phyloP scores from a whole-genome alignment of 495 filamentous ascomycete species.

The Acidomyces sp. region DNA sequence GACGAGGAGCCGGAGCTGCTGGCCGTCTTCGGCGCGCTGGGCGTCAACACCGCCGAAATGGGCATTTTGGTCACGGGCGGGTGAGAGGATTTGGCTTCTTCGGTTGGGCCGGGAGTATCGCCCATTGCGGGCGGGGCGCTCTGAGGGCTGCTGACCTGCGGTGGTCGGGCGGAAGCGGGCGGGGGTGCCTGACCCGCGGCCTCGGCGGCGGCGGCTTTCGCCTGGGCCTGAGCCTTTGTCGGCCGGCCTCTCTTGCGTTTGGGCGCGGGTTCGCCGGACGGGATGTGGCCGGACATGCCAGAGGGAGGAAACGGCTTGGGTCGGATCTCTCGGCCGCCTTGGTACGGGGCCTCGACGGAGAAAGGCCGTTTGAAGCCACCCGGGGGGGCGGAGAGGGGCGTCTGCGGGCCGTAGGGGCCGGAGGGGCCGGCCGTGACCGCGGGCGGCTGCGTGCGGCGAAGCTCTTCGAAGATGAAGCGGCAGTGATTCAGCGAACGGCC shows the following conservation, averaged over 20 bases:
- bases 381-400: slow-evolving; percentile 15
- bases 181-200: slow-evolving; percentile 9
- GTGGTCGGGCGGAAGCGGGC: slow-evolving; percentile 12
- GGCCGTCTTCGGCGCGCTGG: slow-evolving; percentile 5
- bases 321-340: slow-evolving; percentile 21
- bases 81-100: not conserved
- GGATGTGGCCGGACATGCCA: slow-evolving; percentile 15
- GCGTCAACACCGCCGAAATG: slow-evolving; percentile 17
- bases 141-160: slow-evolving; percentile 10
- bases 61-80: slow-evolving; percentile 12
- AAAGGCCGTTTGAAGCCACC: slow-evolving; percentile 18
- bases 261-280: slow-evolving; percentile 22
- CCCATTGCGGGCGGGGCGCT: slow-evolving; percentile 15
- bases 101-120: slow-evolving; percentile 16
- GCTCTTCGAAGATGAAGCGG: slow-evolving; percentile 23
- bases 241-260: slow-evolving; percentile 43
- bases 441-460: slow-evolving; percentile 14
- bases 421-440: slow-evolving; percentile 8
- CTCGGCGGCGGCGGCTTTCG: slow-evolving; percentile 16
- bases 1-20: slow-evolving; percentile 18
- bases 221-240: slow-evolving; percentile 28
- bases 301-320: slow-evolving; percentile 22
- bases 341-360: slow-evolving; percentile 3
- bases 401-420: slow-evolving; percentile 9
- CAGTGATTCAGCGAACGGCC: slow-evolving; percentile 35